Evolutionary conservation across 2,329 filamentous ascomycete genomes (phyloP).

Genomic region (Scorias spongiosa): DNA sequence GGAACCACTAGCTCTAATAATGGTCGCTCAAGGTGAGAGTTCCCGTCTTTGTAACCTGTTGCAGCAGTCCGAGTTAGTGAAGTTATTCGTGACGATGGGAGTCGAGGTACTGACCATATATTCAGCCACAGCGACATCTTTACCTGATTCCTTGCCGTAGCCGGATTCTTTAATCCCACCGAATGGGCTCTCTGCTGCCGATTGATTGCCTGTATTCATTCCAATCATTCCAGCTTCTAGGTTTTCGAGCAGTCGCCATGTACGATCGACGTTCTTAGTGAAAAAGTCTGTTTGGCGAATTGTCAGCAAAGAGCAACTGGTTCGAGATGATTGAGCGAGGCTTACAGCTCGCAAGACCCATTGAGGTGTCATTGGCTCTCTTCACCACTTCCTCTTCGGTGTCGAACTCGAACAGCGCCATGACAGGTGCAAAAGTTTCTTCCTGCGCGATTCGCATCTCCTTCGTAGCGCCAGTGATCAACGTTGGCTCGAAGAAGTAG

Average conservation of each 20-base stretch:
- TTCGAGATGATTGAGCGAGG: neutral
- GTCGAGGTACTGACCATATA: constrained; percentile 24
- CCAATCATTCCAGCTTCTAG: constrained; percentile 55
- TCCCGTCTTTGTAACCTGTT: constrained; percentile 45
- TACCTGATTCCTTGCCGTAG: constrained; percentile 53
- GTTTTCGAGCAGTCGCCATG: constrained; percentile 51
- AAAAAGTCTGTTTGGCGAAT: constrained; percentile 34
- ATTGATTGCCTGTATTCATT: constrained; percentile 39
- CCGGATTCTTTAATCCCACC: constrained; percentile 54
- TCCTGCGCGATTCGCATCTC: constrained; percentile 44
- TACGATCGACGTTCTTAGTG: constrained; percentile 51
- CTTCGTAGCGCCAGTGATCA: constrained; percentile 43
- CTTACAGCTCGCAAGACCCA: constrained; percentile 46
- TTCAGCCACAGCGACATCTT: constrained; percentile 48
- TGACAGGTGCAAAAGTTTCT: constrained; percentile 51
- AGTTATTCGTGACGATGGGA: neutral
- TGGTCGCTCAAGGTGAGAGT: constrained; percentile 45
- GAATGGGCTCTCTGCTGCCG: constrained; percentile 51
- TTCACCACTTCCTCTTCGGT: constrained; percentile 49
- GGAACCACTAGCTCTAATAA: constrained; percentile 24
- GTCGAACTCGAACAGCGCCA: constrained; percentile 49
- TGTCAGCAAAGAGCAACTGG: neutral
- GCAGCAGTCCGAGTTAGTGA: constrained; percentile 11
- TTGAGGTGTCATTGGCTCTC: constrained; percentile 44
- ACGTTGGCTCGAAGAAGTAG: constrained; percentile 57